These are phyloP conservation scores for Inonotus obliquus DNA, from an alignment of 1,284 basidiomycete species.

Conservation along the genomic window DNA sequence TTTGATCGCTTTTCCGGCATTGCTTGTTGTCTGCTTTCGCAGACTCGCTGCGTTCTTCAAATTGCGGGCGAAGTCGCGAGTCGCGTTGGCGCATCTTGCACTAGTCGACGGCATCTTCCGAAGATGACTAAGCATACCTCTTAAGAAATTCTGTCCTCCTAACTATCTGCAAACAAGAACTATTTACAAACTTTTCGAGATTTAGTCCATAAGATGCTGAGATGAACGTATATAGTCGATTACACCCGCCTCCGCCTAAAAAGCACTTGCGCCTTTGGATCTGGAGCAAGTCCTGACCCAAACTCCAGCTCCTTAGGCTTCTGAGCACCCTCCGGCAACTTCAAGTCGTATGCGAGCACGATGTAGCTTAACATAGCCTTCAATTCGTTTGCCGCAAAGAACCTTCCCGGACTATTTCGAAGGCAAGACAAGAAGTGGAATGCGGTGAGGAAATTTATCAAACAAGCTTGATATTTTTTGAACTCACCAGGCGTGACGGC, in stretches of 20 bases:
- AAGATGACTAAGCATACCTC: neutral
- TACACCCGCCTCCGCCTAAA: conserved; percentile 13
- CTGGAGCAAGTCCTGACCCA: conserved; percentile 11
- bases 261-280: conserved; percentile 19
- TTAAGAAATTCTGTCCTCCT: neutral
- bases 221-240: neutral
- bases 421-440: neutral
- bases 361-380: conserved; percentile 42
- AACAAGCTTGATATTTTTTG: neutral
- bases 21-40: neutral
- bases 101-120: neutral
- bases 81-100: neutral
- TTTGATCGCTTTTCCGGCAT: neutral
- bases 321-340: conserved; percentile 28
- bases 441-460: neutral
- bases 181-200: too few relatives aligned
- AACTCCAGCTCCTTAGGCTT: conserved; percentile 22
- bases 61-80: neutral
- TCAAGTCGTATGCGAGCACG: conserved; percentile 42
- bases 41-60: neutral
- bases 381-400: conserved; percentile 42
- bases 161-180: neutral
- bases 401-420: conserved; percentile 35
- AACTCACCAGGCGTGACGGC: conserved; percentile 27
- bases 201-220: too few relatives aligned